Base-by-base conservation (phyloP, 768 basidiomycete genomes). In the Amanita exitialis region DNA sequence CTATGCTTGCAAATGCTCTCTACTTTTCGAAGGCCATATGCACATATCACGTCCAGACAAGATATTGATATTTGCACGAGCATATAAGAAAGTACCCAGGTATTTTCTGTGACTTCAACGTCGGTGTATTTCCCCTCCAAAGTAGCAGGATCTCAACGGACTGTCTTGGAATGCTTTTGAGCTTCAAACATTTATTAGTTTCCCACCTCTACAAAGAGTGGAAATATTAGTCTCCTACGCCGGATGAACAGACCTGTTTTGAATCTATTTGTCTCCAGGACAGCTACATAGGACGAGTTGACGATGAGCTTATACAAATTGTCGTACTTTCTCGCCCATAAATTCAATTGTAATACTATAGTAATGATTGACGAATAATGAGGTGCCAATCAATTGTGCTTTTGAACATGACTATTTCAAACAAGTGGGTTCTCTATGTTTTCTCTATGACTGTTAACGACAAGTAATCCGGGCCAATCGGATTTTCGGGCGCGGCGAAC, bases 401-500 rank as follows among this genome's bases (percentile, higher is more conserved):
- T 49, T 37, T 21, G 55, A 56, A 39, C 39, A 44, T 56, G 55
- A 37, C 39, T 56, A 44, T 56, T 54, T 54, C 47, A 32, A 38
- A 28, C 34, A 53, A 32, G 55, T 56, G 44, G 46, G 55, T 56
- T 42, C 45, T 41, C 44, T n/a, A 47, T 37, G 49, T 47, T 32
- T 32, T 51, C 32, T 37, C 43, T 41, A 52, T 43, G 41, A 51
- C 48, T 25, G 44, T 45, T 51, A 44, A 54, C 41, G 48, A 54
- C 47, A 47, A 47, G 52, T 53, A 49, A 43, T 56, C 47, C 47
- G 53, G 54, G 52, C 46, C 30, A 53, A 56, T 47, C 30, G 37
- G n/a, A 49, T 51, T 53, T 56, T 56, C 27, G 52, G 54, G 54
- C 44, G 54, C 37, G 53, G 50, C 35, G 50, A 46, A 44, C 45